phyloP scores from a whole-genome alignment of 345 rosid species.

The Turritis glabra region DNA sequence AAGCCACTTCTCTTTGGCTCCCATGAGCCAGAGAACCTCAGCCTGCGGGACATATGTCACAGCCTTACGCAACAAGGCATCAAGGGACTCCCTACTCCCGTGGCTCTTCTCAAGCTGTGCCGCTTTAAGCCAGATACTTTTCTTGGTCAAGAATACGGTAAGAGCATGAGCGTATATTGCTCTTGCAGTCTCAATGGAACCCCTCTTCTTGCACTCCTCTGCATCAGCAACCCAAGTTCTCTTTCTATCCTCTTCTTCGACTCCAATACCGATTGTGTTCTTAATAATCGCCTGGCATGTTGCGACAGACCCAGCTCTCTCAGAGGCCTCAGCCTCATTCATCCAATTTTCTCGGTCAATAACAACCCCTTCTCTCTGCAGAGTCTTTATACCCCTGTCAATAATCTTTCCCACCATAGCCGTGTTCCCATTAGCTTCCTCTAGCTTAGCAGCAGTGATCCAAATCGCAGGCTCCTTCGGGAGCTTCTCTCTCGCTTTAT shows the following conservation, averaged over 20 bases:
- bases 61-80: not conserved
- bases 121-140: not conserved
- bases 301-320: not conserved
- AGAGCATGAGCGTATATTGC: not conserved
- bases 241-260: not conserved
- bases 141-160: not conserved
- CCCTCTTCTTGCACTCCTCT: not conserved
- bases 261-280: not conserved
- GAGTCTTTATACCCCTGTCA: not conserved
- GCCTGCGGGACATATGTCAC: not conserved
- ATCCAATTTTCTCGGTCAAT: not conserved
- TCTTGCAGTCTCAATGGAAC: not conserved
- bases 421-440: not conserved
- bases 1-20: not conserved
- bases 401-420: not conserved
- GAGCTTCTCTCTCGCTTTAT: not conserved
- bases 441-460: not conserved
- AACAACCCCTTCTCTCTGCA: not conserved
- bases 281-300: not conserved
- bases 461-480: not conserved
- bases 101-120: not conserved
- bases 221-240: not conserved
- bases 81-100: not conserved
- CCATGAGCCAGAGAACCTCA: not conserved
- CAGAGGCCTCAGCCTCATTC: not conserved